Percentiles rank a stretch among this genome's conserved stretches.
Conservation (phyloP, 176 grass and related monocot species). For the Alopecurus myosuroides region DNA sequence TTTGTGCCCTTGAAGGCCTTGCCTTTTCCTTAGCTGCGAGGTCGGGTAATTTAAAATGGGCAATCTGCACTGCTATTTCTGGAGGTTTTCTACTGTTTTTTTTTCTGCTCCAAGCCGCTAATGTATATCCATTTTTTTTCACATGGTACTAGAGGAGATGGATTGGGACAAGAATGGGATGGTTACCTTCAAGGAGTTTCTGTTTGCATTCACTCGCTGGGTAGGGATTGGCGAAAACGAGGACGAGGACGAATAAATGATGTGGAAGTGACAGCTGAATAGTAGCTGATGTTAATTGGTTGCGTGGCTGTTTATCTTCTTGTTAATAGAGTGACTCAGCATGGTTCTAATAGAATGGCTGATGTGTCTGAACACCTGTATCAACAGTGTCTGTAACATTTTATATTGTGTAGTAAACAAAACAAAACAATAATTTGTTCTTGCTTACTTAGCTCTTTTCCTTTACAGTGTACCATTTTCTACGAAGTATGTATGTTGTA, state of each 20-base stretch:
- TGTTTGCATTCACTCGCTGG: conserved; percentile 96
- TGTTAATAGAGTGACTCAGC: conserved; percentile 12
- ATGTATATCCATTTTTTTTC: conserved; percentile 3
- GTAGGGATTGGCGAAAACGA: conserved; percentile 82
- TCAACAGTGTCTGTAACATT: neutral
- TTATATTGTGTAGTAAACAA: neutral
- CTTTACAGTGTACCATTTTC: neutral
- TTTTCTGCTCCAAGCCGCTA: neutral
- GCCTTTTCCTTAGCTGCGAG: neutral
- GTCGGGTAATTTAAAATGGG: neutral
- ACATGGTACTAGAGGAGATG: conserved; percentile 75
- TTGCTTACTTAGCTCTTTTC: neutral
- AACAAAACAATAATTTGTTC: neutral
- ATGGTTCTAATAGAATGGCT: neutral
- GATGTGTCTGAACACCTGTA: neutral
- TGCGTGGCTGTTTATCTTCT: conserved; percentile 4
- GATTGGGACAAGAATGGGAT: conserved; percentile 99
- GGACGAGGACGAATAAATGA: conserved; percentile 37
- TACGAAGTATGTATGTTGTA: neutral
- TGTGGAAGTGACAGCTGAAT: neutral
- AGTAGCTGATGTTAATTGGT: conserved; percentile 19
- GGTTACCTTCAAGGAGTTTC: conserved; percentile 88
- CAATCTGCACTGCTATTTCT: neutral
- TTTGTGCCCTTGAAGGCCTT: neutral
- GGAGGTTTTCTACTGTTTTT: neutral